Base-by-base conservation (phyloP, 495 filamentous ascomycete species). In the Annulohypoxylon maeteangense region DNA sequence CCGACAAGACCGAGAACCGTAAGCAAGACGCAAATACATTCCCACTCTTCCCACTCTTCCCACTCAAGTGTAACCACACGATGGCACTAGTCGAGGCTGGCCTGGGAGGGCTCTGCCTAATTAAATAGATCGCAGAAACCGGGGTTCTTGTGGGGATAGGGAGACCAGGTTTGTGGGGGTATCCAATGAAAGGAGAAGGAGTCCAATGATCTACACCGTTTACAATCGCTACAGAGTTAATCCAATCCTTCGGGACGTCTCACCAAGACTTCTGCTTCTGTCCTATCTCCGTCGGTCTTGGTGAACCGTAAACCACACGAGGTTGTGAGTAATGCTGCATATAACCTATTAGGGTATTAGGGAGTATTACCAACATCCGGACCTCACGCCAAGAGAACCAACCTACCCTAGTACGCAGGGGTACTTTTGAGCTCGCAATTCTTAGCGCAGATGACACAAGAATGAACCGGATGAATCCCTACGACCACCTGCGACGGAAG, bases 1-100 rank as follows among this genome's bases (percentile, higher is more conserved):
- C 68, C 68, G 68, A 71, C 51, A 67, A 45, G 56, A 56, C 68
- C 68, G 68, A 71, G 31, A 57, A 51, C 68, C 68, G 68, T 45
- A 57, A 53, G 68, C 57, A 57, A 60, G 55, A 62, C 68, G 62
- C 62, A 70, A 70, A 66, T 62, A 56, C 32, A 38, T 66, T 59
- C 55, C n/a, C n/a, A n/a, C n/a, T n/a, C n/a, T n/a, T n/a, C n/a
- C n/a, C n/a, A n/a, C n/a, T n/a, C n/a, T n/a, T n/a, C n/a, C n/a
- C 60, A 64, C 62, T 62, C 40, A 8, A 40, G 20, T 66, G 62
- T 55, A 66, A 71, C 68, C 68, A 61, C 62, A 62, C 53, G 59
- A 34, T 47, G 66, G 42, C 16, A 58, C 51, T 50, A 58, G 58
- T 62, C 58, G 57, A 50, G 63, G 36, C 36, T 40, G 36, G 36